Conservation (phyloP, 805 yeast species). For the Wickerhamiella cacticola region DNA sequence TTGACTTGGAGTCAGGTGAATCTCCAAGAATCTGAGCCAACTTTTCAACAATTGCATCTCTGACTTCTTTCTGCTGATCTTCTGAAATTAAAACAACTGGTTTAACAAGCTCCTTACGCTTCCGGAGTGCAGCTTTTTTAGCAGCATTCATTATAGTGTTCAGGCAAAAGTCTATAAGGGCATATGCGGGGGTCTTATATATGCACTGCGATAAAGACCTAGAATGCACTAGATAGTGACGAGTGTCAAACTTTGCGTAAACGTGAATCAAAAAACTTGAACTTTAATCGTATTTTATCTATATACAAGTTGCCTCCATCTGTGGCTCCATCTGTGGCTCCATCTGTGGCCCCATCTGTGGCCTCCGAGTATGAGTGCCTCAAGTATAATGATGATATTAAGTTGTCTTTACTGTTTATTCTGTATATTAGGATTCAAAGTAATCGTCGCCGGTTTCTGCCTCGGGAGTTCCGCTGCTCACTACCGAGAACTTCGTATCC, state of each 20-base stretch:
- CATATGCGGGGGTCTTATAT: not conserved
- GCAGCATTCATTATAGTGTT: conserved; percentile 10
- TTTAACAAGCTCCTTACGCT: conserved; percentile 3
- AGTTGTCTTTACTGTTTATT: no score
- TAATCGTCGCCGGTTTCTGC: not conserved
- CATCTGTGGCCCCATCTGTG: no score
- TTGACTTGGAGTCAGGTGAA: not conserved
- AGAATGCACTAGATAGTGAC: no score
- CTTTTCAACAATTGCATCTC: conserved; percentile 1
- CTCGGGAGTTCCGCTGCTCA: conserved; percentile 6
- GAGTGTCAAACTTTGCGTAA: no score
- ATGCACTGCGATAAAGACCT: no score
- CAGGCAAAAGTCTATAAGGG: not conserved
- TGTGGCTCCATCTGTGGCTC: no score
- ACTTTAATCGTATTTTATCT: no score
- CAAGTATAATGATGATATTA: no score
- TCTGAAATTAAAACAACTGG: not conserved
- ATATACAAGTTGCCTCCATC: no score
- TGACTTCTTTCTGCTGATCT: conserved; percentile 5
- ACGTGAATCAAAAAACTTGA: no score
- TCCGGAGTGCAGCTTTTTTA: conserved; percentile 7
- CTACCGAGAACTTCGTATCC: conserved; percentile 10
- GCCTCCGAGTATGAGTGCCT: no score
- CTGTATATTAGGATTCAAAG: not conserved
- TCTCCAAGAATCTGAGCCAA: not conserved